Evolutionary conservation across 768 basidiomycete genomes (phyloP), one percentile per base, ranked within the genome.

Genomic region (Suillus decipiens): DNA sequence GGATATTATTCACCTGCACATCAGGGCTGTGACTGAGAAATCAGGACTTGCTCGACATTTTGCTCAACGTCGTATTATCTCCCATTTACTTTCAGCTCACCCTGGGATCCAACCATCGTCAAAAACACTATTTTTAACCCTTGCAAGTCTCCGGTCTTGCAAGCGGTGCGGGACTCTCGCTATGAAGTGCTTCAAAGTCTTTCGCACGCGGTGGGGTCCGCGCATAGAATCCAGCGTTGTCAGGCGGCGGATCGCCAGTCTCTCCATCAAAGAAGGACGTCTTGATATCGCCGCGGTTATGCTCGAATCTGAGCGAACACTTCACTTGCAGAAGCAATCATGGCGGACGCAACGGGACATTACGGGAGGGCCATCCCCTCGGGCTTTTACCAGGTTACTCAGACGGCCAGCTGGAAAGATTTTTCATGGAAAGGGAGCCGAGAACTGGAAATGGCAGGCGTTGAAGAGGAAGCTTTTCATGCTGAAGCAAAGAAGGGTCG

Each of bases 181-280:
- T 15, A 73, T 77, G 67, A 76, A 76, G 41, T 72, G 82, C 36
- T 69, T 86, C 31, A 66, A 67, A 48, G 68, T 71, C 50, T 90
- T 87, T 71, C 77, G 77, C 66, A 70, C 71, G 59, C 77, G 78
- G 66, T 92, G 87, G 87, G 89, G 90, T 3, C 61, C 73, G 22
- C 72, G 71, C 31, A 76, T 88, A 6, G 83, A 83, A 67, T 85
- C 89, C 74, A 77, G 80, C 59, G 76, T 79, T 24, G 89, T 92
- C 24, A 81, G 83, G 69, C 82, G 86, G 62, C 84, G 87, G 47
- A 73, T 92, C 59, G 81, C 81, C 6, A 75, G 72, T 47, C 77
- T 89, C 54, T 89, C 89, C 36, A 69, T 88, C 61, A 89, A 87
- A 72, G 85, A 92, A 76, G 84, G 87, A 17, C 82, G 87, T 51